Evolutionary conservation across 768 basidiomycete species (phyloP).

Genomic region (Piloderma croceum): DNA sequence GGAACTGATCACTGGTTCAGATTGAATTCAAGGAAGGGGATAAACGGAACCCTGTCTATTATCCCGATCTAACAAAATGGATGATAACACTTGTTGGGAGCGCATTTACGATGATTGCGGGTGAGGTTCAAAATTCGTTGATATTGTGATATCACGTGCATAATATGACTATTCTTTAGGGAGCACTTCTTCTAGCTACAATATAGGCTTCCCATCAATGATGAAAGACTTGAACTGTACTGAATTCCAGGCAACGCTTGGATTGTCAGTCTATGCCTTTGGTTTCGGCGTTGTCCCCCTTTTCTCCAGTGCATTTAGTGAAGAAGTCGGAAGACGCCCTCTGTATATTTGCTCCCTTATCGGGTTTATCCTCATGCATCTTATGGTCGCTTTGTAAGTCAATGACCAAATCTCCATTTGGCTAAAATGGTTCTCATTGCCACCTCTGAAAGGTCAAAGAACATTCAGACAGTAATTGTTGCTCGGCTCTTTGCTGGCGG

Average conservation of each 20-base stretch:
- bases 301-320: constrained; percentile 44
- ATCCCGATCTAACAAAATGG: constrained; percentile 37
- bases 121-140: constrained; percentile 11
- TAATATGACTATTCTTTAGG: constrained; percentile 20
- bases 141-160: neutral
- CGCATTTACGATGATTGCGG: constrained; percentile 27
- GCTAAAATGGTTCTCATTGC: neutral
- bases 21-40: constrained; percentile 38
- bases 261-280: constrained; percentile 32
- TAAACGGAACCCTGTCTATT: constrained; percentile 34
- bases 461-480: constrained; percentile 56
- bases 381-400: constrained; percentile 30
- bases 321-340: constrained; percentile 43
- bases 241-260: constrained; percentile 23
- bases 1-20: too few relatives aligned
- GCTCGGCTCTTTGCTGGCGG: constrained; percentile 62
- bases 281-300: constrained; percentile 46
- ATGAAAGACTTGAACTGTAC: constrained; percentile 31
- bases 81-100: constrained; percentile 30
- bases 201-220: constrained; percentile 55
- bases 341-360: constrained; percentile 34
- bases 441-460: constrained; percentile 26
- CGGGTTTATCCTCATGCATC: constrained; percentile 33
- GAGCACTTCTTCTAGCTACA: constrained; percentile 43
- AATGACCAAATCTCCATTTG: neutral